Evolutionary conservation across 2,329 filamentous ascomycete genomes (phyloP).

Genomic region (Didymella pomorum): DNA sequence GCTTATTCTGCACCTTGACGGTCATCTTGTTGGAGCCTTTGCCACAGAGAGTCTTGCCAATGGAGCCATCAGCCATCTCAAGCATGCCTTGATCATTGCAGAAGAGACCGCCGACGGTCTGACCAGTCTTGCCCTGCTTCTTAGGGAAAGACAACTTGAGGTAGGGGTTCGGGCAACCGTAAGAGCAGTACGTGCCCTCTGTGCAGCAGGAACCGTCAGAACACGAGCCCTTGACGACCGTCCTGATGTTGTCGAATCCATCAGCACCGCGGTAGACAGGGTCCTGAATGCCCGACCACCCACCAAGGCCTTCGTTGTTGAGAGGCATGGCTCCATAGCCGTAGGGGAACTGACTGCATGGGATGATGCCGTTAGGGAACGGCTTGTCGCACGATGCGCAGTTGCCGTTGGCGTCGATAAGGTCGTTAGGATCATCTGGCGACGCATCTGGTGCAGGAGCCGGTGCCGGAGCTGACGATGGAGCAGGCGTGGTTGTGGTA

Average conservation of each 20-base stretch:
- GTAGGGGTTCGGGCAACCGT: constrained; percentile 89
- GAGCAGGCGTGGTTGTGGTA: constrained; percentile 21
- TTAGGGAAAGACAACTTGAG: constrained; percentile 90
- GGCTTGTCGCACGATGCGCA: constrained; percentile 65
- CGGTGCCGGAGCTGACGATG: constrained; percentile 5
- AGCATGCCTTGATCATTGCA: constrained; percentile 82
- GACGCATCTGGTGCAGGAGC: constrained; percentile 17
- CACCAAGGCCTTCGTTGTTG: constrained; percentile 72
- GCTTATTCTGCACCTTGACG: constrained; percentile 78
- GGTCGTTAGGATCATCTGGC: constrained; percentile 25
- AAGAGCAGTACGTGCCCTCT: constrained; percentile 80
- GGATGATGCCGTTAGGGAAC: constrained; percentile 78
- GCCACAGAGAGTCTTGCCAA: constrained; percentile 76
- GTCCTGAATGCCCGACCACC: constrained; percentile 82
- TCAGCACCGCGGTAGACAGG: constrained; percentile 43
- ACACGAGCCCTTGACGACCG: constrained; percentile 69
- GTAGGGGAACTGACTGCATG: constrained; percentile 78
- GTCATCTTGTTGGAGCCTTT: constrained; percentile 68
- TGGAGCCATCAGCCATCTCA: constrained; percentile 67
- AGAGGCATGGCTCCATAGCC: constrained; percentile 80
- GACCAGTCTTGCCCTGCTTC: constrained; percentile 77
- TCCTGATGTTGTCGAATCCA: constrained; percentile 64
- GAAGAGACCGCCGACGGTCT: constrained; percentile 87
- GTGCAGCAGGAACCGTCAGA: constrained; percentile 65
- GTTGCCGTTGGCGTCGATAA: constrained; percentile 34